Base-by-base conservation (phyloP, 768 basidiomycete species). In the Suillus spraguei region DNA sequence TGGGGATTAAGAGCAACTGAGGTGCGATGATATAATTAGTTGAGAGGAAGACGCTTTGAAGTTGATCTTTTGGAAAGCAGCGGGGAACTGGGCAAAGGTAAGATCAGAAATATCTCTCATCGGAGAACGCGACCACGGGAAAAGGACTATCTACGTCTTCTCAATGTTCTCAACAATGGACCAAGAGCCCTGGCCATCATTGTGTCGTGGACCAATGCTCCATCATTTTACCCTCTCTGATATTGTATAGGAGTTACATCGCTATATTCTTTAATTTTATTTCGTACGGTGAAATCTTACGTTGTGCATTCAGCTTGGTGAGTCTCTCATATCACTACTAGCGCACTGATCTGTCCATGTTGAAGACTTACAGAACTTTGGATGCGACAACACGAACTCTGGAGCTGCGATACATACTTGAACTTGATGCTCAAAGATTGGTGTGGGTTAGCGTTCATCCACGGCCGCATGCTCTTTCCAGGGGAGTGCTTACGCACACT, bases 151-250 rank as follows among this genome's bases (percentile, higher is more conserved):
- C 8, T 16, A 16, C 24, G 14, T 16, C 22, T 49, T 49, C n/a
- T n/a, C n/a, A n/a, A n/a, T n/a, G n/a, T n/a, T n/a, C n/a, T n/a
- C n/a, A n/a, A n/a, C n/a, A n/a, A n/a, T n/a, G 22, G 6, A 47
- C 22, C 11, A 49, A 49, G 14, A 28, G 5, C n/a, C n/a, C 28
- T 28, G 28, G 28, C 3, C 41, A 14, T 24, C 14, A 22, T 49
- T 14, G 24, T 24, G 22, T 49, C 14, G 14, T 16, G 13, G 24
- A 11, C 24, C 13, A 6, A 50, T 28, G 7, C 24, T 28, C 24
- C 28, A 7, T 24, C 47, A 49, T 49, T 28, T 97, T 10, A 22
- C n/a, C 44, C 10, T 17, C 41, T 39, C 2, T 5, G n/a, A n/a
- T n/a, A n/a, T n/a, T n/a, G 44, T 4, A n/a, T 20, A 46, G n/a